Conservation (phyloP, 257 asterid species). For the Primulina eburnea region DNA sequence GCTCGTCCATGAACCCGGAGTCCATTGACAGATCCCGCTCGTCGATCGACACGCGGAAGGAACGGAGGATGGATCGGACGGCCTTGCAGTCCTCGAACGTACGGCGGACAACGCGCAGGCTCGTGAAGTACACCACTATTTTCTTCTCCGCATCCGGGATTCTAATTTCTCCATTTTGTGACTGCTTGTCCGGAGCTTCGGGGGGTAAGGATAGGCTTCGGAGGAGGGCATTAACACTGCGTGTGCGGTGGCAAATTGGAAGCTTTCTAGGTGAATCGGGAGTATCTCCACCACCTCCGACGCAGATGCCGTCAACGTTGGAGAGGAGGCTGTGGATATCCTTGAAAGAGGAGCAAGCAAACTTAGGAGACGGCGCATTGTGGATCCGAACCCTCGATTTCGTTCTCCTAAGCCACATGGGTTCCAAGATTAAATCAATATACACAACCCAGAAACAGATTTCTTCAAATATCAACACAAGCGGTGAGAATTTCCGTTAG, state of each 20-base stretch:
- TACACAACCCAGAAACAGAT: conserved; percentile 16
- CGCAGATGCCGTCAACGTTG: conserved; percentile 30
- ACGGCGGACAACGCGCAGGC: conserved; percentile 75
- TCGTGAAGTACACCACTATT: conserved; percentile 74
- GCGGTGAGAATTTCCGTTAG: not conserved
- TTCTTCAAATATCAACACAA: not conserved
- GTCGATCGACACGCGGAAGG: conserved; percentile 71
- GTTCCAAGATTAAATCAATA: conserved; percentile 29
- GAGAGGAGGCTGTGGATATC: conserved; percentile 62
- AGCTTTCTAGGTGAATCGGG: conserved; percentile 29
- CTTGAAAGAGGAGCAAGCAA: conserved; percentile 77
- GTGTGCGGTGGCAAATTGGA: conserved; percentile 73
- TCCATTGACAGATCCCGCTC: conserved; percentile 95
- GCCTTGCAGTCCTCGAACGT: conserved; percentile 84
- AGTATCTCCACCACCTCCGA: conserved; percentile 14
- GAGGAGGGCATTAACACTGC: conserved; percentile 50
- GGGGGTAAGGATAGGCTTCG: conserved; percentile 47
- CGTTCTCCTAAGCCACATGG: conserved; percentile 80
- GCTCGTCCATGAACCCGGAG: conserved; percentile 63
- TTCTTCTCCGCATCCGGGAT: conserved; percentile 68
- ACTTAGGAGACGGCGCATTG: conserved; percentile 40
- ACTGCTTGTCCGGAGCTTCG: conserved; percentile 16
- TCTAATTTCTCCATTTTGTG: conserved; percentile 32
- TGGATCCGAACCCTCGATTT: conserved; percentile 54
- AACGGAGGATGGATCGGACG: conserved; percentile 61